Evolutionary conservation across 805 yeast species (phyloP).

Genomic region (Zygosaccharomyces siamensis): DNA sequence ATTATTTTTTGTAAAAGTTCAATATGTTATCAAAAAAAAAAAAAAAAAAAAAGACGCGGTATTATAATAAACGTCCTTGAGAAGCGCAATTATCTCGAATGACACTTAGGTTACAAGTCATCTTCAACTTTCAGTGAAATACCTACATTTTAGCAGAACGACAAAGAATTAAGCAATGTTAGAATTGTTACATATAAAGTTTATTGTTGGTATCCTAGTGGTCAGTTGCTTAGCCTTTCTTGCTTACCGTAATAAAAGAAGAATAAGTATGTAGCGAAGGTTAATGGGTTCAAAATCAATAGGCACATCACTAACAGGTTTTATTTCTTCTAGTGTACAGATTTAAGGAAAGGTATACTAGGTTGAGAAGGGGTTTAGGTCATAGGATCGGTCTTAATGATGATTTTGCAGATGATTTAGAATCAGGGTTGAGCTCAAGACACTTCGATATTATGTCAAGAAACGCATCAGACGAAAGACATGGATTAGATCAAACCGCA

Average conservation of each 20-base stretch:
- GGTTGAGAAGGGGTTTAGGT: slow-evolving; percentile 25
- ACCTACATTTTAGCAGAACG: no score
- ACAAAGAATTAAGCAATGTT: background rate
- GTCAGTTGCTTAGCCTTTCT: slow-evolving; percentile 3
- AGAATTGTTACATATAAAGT: slow-evolving; percentile 6
- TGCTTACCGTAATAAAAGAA: slow-evolving; percentile 9
- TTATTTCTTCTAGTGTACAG: slow-evolving; percentile 11
- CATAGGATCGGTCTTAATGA: slow-evolving; percentile 26
- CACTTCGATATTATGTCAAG: slow-evolving; percentile 49
- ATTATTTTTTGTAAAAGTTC: background rate
- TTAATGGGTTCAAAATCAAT: background rate
- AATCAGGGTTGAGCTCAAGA: slow-evolving; percentile 54
- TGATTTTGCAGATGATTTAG: slow-evolving; percentile 45
- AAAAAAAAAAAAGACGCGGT: background rate
- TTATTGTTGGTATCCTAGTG: slow-evolving; percentile 8
- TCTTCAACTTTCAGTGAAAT: background rate
- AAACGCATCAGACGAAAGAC: slow-evolving; percentile 49
- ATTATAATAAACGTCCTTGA: background rate
- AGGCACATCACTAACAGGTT: background rate
- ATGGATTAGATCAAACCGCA: slow-evolving; percentile 56
- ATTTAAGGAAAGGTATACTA: slow-evolving; percentile 15
- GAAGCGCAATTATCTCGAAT: background rate
- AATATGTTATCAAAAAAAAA: background rate
- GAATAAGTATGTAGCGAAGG: slow-evolving; percentile 15
- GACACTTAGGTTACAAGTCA: background rate